Evolutionary conservation across 352 stramenopile genomes (phyloP), one percentile per base, ranked within the genome.

Genomic region (Globisporangium recalcitrans): DNA sequence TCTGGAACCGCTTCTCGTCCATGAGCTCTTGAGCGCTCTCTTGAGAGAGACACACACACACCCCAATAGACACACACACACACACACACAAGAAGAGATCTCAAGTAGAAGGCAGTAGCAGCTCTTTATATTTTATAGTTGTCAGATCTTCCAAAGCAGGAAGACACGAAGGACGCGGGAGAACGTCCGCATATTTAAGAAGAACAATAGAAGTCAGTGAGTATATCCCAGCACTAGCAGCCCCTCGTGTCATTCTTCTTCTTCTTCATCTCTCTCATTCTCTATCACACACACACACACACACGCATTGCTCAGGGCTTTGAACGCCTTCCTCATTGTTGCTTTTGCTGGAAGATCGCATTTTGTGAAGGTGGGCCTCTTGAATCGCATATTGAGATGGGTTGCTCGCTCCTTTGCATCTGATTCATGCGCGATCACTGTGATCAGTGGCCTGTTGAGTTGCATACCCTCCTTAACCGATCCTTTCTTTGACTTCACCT

Each of bases 1-100:
- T 91, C 68, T 91, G 82, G 82, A 67, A 61, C 42, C 64, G 47
- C 68, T 14, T 66, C 56, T 31, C 49, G 16, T 56, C 49, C 49
- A 62, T 38, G 31, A 53, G 58, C 14, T 63, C 58, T 11, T 57
- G 57, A 62, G 44, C 27, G 46, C n/a, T 4, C 10, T 22, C 44
- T n/a, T n/a, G n/a, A n/a, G n/a, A n/a, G n/a, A 54, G 26, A 54
- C 24, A 29, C 1, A 29, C 24, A 21, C 47, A 16, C 47, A 31
- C 1, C 47, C 27, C 49, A 38, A 38, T 54, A 54, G 47, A 58
- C 52, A 58, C 27, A 27, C 27, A 42, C 52, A 46, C 16, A 46
- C 14, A 46, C 52, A 46, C 19, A 58, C 19, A 46, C n/a, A n/a
- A 24, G 38, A 31, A 58, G 52, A 58, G 52, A 48, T 58, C 52